phyloP scores from a whole-genome alignment of 352 stramenopile genomes.

The Thalassiosira sp. region DNA sequence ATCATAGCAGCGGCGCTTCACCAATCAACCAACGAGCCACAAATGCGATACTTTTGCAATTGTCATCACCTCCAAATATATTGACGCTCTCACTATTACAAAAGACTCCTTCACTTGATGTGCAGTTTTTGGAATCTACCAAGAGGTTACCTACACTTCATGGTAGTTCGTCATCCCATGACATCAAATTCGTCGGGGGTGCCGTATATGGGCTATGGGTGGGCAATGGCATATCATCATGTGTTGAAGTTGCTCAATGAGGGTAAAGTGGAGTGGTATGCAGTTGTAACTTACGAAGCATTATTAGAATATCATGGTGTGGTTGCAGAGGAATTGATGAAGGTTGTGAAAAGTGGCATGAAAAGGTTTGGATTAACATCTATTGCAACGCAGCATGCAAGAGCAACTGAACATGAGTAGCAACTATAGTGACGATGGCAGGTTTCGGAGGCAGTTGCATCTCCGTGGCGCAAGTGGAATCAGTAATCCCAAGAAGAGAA shows the following conservation, averaged over 20 bases:
- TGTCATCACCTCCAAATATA: constrained; percentile 72
- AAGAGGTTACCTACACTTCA: constrained; percentile 31
- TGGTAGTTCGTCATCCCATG: constrained; percentile 37
- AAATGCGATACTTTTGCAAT: constrained; percentile 52
- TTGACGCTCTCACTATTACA: constrained; percentile 56
- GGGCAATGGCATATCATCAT: constrained; percentile 24
- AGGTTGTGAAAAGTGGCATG: constrained; percentile 29
- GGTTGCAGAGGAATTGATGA: constrained; percentile 31
- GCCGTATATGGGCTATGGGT: constrained; percentile 6
- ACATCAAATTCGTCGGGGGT: constrained; percentile 16
- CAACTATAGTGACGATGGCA: too few species aligned
- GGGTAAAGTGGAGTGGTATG: constrained; percentile 39
- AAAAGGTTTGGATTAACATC: too few species aligned
- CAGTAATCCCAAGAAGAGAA: background rate
- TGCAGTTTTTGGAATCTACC: constrained; percentile 23
- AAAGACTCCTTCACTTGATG: constrained; percentile 34
- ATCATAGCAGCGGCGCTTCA: background rate
- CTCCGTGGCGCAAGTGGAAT: too few species aligned
- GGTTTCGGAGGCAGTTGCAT: too few species aligned
- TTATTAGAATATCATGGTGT: constrained; percentile 26
- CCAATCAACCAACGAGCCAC: constrained; percentile 33
- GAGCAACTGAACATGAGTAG: too few species aligned
- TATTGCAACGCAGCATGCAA: too few species aligned
- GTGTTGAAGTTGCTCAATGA: constrained; percentile 16
- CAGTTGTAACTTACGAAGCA: constrained; percentile 35